Conservation (phyloP, 2,329 filamentous ascomycete genomes). For the Xylaria arbuscula region DNA sequence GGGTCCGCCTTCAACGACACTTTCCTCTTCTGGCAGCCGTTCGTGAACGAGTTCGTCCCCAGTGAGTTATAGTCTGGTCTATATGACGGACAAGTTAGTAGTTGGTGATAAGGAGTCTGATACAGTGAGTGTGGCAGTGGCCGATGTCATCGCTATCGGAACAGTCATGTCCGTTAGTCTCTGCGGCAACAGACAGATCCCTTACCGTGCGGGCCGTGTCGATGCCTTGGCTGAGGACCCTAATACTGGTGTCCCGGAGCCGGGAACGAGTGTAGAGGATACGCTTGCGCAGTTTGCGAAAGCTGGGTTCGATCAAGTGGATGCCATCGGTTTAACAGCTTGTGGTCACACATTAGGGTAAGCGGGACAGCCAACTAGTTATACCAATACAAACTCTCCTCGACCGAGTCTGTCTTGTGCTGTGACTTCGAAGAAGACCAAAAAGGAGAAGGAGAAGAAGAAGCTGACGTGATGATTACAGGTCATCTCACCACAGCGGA, state of each 20-base stretch:
- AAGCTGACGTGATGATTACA: neutral
- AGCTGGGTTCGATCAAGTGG: slow-evolving; percentile 44
- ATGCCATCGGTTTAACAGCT: slow-evolving; percentile 45
- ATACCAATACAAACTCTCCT: neutral
- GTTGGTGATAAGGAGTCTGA: slow-evolving; percentile 17
- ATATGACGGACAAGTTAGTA: neutral
- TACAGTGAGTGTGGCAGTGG: slow-evolving; percentile 38
- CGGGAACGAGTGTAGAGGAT: slow-evolving; percentile 42
- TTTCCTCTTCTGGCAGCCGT: slow-evolving; percentile 47
- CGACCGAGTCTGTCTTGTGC: neutral
- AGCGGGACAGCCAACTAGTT: slow-evolving; percentile 23
- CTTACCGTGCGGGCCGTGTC: slow-evolving; percentile 45
- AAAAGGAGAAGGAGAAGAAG: neutral
- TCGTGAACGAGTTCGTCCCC: slow-evolving; percentile 47
- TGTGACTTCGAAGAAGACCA: neutral
- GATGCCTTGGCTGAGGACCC: slow-evolving; percentile 46
- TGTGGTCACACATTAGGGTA: slow-evolving; percentile 49
- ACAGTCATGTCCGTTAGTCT: slow-evolving; percentile 48
- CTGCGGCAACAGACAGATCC: slow-evolving; percentile 46
- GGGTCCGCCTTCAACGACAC: slow-evolving; percentile 48
- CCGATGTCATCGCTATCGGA: slow-evolving; percentile 47
- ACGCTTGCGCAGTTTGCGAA: slow-evolving; percentile 44
- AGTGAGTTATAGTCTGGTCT: slow-evolving; percentile 38
- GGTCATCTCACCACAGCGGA: slow-evolving; percentile 42
- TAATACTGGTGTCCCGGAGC: slow-evolving; percentile 47